phyloP scores from a whole-genome alignment of 2,329 filamentous ascomycete species.

The Hypoxylon sp. region DNA sequence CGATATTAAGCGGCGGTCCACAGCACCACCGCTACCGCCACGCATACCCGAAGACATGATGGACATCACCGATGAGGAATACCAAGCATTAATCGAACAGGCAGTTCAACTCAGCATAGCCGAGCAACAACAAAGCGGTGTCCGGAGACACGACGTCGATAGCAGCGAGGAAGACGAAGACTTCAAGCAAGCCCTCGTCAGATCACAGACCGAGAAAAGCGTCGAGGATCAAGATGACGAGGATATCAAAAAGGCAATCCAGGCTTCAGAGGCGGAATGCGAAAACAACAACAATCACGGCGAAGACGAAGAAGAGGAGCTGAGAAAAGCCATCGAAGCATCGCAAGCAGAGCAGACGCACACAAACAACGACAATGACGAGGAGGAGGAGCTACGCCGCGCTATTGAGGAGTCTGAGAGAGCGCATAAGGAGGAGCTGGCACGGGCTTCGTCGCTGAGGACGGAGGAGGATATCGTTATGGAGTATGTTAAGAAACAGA shows the following conservation, averaged over 20 bases:
- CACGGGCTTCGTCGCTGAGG: slow-evolving; percentile 59
- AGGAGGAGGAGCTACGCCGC: slow-evolving; percentile 63
- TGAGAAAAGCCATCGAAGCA: slow-evolving; percentile 60
- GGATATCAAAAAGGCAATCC: slow-evolving; percentile 60
- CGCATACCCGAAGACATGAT: slow-evolving; percentile 56
- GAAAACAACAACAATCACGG: slow-evolving; percentile 15
- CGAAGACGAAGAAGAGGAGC: slow-evolving; percentile 54
- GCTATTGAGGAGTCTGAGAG: slow-evolving; percentile 65
- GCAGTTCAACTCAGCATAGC: slow-evolving; percentile 68
- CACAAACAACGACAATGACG: slow-evolving; percentile 57
- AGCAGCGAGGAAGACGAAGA: slow-evolving; percentile 46
- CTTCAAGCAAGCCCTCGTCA: slow-evolving; percentile 42
- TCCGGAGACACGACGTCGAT: slow-evolving; percentile 46
- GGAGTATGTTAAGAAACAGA: slow-evolving; percentile 84
- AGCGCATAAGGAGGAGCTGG: slow-evolving; percentile 61
- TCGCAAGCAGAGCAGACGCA: slow-evolving; percentile 54
- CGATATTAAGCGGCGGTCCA: slow-evolving; percentile 2
- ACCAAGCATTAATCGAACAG: slow-evolving; percentile 69
- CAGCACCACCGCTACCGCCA: slow-evolving; percentile 39
- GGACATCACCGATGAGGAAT: slow-evolving; percentile 69
- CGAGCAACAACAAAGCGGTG: slow-evolving; percentile 46
- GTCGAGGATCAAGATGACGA: slow-evolving; percentile 54
- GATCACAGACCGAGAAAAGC: slow-evolving; percentile 49
- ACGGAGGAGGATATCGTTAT: slow-evolving; percentile 81
- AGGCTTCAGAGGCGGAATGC: slow-evolving; percentile 55